A percentile compares a stretch with the other conserved stretches of the same genome.
phyloP scores from a whole-genome alignment of 331 rosid species.

The Telfairia occidentalis region DNA sequence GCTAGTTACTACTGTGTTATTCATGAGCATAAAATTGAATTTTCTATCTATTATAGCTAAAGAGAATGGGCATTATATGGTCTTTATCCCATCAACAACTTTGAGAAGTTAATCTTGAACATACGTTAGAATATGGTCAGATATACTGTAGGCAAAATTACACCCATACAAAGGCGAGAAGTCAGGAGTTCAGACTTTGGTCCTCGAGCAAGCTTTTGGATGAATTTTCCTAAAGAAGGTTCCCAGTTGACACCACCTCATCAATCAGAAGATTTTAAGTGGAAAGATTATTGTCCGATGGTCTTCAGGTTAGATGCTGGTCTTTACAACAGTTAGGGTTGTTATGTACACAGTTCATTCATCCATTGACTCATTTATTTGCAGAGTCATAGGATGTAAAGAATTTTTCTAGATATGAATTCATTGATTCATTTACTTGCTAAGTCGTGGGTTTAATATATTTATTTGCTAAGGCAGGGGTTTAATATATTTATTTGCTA shows the following conservation, averaged over 20 bases:
- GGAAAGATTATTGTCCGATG: conserved; percentile 99
- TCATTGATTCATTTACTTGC: not conserved
- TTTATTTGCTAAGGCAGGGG: too few relatives aligned
- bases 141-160: conserved; percentile 97
- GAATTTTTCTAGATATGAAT: not conserved
- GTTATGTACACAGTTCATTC: not conserved
- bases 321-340: conserved; percentile 13
- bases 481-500: too few relatives aligned
- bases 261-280: conserved; percentile 90
- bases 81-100: conserved; percentile 8
- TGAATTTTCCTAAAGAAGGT: conserved; percentile 93
- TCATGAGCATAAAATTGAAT: not conserved
- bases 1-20: not conserved
- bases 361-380: not conserved
- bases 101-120: conserved; percentile 21
- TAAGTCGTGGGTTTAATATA: not conserved
- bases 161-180: conserved; percentile 93
- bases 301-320: conserved; percentile 70
- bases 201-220: conserved; percentile 98
- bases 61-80: not conserved
- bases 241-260: conserved; percentile 94
- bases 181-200: conserved; percentile 90
- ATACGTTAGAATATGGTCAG: conserved; percentile 46
- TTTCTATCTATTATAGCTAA: not conserved
- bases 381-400: not conserved